A percentile compares a stretch with the other conserved stretches of the same genome.
Evolutionary conservation across 768 basidiomycete genomes (phyloP).

Genomic region (Auricularia cornea): DNA sequence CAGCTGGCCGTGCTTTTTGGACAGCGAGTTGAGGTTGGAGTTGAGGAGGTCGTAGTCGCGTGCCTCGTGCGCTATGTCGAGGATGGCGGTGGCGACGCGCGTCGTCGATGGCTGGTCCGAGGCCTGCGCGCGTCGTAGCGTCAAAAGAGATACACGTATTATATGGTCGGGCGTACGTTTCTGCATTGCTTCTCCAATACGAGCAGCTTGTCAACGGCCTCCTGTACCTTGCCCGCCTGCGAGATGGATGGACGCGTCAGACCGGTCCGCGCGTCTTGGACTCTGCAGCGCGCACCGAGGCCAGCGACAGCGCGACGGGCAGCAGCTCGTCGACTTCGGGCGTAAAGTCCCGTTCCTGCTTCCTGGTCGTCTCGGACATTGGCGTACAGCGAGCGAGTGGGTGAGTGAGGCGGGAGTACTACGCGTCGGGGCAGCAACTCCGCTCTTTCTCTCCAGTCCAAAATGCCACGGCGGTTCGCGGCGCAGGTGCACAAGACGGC

Average conservation of each 20-base stretch:
- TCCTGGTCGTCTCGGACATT: constrained; percentile 52
- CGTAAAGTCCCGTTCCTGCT: constrained; percentile 78
- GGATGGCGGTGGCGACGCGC: constrained; percentile 66
- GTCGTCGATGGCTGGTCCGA: constrained; percentile 91
- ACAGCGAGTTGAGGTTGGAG: constrained; percentile 54
- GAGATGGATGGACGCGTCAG: constrained; percentile 10
- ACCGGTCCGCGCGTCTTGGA: background rate
- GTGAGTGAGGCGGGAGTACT: background rate
- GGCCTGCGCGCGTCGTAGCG: constrained; percentile 44
- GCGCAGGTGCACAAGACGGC: constrained; percentile 85
- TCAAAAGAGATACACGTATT: background rate
- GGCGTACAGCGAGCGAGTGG: background rate
- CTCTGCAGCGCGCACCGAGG: constrained; percentile 47
- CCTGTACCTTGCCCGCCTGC: constrained; percentile 74
- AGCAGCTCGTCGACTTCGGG: constrained; percentile 71
- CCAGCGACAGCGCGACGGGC: constrained; percentile 55
- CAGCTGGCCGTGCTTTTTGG: constrained; percentile 96
- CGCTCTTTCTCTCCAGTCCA: background rate
- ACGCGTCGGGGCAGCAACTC: background rate
- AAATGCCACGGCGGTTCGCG: constrained; percentile 73
- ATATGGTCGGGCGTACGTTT: constrained; percentile 51
- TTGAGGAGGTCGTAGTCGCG: constrained; percentile 66
- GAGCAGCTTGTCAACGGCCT: constrained; percentile 84
- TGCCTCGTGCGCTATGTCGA: constrained; percentile 64
- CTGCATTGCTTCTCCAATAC: constrained; percentile 90